A percentile compares a stretch with the other conserved stretches of the same genome.
Conservation (phyloP, 2,329 filamentous ascomycete genomes). For the Colletotrichum magnum region DNA sequence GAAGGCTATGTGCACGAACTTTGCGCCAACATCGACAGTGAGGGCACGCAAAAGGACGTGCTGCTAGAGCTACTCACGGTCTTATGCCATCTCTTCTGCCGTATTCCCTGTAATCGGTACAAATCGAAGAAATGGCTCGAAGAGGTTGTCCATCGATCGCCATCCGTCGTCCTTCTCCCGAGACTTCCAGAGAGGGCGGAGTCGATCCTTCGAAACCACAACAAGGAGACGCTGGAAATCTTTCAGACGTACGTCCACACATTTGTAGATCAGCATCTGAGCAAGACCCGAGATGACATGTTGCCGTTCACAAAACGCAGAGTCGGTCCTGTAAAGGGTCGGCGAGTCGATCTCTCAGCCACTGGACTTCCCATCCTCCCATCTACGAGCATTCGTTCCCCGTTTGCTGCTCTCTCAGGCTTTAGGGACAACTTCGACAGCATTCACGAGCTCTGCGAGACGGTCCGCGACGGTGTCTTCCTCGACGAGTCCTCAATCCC, state of each 20-base stretch:
- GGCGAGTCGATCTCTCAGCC: neutral
- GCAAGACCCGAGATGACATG: constrained; percentile 61
- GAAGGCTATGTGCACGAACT: constrained; percentile 77
- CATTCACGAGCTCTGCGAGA: constrained; percentile 77
- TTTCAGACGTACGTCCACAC: constrained; percentile 79
- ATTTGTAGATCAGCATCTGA: constrained; percentile 76
- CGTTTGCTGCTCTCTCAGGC: constrained; percentile 81
- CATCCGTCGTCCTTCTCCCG: constrained; percentile 61
- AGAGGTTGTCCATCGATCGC: constrained; percentile 66
- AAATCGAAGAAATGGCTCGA: constrained; percentile 58
- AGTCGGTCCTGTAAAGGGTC: neutral
- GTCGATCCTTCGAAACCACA: constrained; percentile 71
- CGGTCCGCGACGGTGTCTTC: constrained; percentile 77
- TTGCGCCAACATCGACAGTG: constrained; percentile 67
- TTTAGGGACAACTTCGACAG: constrained; percentile 73
- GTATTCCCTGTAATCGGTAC: constrained; percentile 63
- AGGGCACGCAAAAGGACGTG: constrained; percentile 59
- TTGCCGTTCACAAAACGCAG: constrained; percentile 69
- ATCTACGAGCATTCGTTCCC: constrained; percentile 69
- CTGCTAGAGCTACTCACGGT: constrained; percentile 76
- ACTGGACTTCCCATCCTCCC: constrained; percentile 46
- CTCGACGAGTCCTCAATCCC: constrained; percentile 82
- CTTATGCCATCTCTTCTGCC: constrained; percentile 79
- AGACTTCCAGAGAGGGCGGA: constrained; percentile 58
- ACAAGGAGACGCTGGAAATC: constrained; percentile 74